Evolutionary conservation across 495 filamentous ascomycete species (phyloP).

Genomic region (Lophiotrema nucula): DNA sequence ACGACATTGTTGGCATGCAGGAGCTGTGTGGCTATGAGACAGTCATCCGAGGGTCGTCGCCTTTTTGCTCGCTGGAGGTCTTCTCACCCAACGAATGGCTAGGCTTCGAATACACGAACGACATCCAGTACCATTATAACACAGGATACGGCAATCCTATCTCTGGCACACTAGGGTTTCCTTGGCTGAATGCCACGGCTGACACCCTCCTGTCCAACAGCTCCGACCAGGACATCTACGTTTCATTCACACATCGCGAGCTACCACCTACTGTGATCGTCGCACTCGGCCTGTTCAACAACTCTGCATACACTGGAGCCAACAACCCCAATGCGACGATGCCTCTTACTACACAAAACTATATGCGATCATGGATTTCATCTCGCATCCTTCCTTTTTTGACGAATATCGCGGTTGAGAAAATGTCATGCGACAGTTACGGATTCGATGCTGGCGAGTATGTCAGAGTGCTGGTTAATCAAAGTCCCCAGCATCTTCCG

Average conservation of each 20-base stretch:
- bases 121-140: slow-evolving; percentile 52
- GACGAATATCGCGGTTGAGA: slow-evolving; percentile 47
- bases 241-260: slow-evolving; percentile 54
- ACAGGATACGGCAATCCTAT: slow-evolving; percentile 48
- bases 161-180: slow-evolving; percentile 47
- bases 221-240: slow-evolving; percentile 45
- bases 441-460: slow-evolving; percentile 23
- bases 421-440: slow-evolving; percentile 42
- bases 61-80: slow-evolving; percentile 47
- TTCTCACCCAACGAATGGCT: slow-evolving; percentile 53
- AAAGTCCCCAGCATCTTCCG: slow-evolving; percentile 33
- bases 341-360: slow-evolving; percentile 49
- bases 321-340: slow-evolving; percentile 49
- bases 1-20: slow-evolving; percentile 52
- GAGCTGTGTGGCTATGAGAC: slow-evolving; percentile 53
- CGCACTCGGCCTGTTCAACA: slow-evolving; percentile 53
- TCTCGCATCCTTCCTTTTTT: slow-evolving; percentile 48
- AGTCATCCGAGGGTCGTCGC: slow-evolving; percentile 48
- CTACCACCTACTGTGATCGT: slow-evolving; percentile 49
- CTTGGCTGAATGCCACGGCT: slow-evolving; percentile 50
- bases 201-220: slow-evolving; percentile 38
- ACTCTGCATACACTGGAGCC: slow-evolving; percentile 46
- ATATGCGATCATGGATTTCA: slow-evolving; percentile 48
- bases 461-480: slow-evolving; percentile 37
- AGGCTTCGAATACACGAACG: slow-evolving; percentile 49